phyloP scores from a whole-genome alignment of 2,329 filamentous ascomycete genomes.

The Drechslerella stenobrocha region DNA sequence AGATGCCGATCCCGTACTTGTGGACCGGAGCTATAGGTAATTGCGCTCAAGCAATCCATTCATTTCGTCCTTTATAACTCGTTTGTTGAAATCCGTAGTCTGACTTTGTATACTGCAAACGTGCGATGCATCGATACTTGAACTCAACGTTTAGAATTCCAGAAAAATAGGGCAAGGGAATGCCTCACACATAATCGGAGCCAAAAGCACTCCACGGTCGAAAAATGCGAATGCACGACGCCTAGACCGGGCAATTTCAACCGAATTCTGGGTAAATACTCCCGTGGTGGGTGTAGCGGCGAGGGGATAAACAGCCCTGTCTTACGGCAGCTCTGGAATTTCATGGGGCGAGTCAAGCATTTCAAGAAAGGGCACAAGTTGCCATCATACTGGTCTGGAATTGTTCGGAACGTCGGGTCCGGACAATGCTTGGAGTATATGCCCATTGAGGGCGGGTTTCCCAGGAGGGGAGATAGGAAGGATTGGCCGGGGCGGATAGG shows the following conservation, averaged over 20 bases:
- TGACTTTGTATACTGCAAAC: too few species aligned
- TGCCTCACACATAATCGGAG: not conserved
- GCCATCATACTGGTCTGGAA: constrained; percentile 15
- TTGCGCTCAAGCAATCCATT: too few species aligned
- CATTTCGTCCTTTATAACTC: too few species aligned
- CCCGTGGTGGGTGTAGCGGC: constrained; percentile 2
- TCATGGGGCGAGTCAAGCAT: constrained; percentile 12
- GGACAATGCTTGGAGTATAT: constrained; percentile 12
- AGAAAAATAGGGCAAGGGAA: not conserved
- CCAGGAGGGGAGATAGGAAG: not conserved
- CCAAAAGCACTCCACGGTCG: not conserved
- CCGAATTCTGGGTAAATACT: not conserved
- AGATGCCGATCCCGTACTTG: too few species aligned
- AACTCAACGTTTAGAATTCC: too few species aligned
- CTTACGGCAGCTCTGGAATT: constrained; percentile 9
- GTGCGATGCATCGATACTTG: too few species aligned
- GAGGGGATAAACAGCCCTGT: constrained; percentile 6
- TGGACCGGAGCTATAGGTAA: not conserved
- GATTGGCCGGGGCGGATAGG: constrained; percentile 2
- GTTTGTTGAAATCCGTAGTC: too few species aligned
- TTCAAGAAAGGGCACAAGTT: not conserved
- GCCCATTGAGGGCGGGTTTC: not conserved
- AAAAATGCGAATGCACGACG: constrained; percentile 6
- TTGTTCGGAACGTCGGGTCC: not conserved
- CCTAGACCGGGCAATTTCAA: not conserved